phyloP scores from a whole-genome alignment of 768 basidiomycete genomes.

The Kwoniella botswanensis region DNA sequence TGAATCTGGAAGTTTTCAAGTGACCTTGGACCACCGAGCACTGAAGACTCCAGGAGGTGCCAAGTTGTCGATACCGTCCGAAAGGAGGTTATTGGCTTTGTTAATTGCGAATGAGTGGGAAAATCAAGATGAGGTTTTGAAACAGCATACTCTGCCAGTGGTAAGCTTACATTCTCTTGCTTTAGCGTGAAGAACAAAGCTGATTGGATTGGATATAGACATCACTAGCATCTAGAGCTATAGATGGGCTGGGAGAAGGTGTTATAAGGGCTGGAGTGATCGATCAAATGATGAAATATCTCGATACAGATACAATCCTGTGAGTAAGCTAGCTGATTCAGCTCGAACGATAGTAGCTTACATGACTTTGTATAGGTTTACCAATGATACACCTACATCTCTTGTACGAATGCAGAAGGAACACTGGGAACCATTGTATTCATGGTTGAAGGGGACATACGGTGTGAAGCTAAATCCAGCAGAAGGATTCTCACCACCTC shows the following conservation, averaged over 20 bases:
- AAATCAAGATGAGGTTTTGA: constrained; percentile 80
- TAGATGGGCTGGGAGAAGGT: constrained; percentile 73
- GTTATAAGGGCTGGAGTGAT: constrained; percentile 68
- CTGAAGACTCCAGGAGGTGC: constrained; percentile 90
- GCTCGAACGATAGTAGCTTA: neutral
- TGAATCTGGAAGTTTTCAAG: constrained; percentile 59
- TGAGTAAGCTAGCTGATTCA: constrained; percentile 23
- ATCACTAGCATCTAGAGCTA: constrained; percentile 83
- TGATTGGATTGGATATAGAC: constrained; percentile 65
- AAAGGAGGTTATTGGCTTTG: constrained; percentile 74
- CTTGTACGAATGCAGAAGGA: constrained; percentile 76
- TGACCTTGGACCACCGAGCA: constrained; percentile 80
- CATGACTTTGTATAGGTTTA: constrained; percentile 67
- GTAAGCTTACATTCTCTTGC: constrained; percentile 60
- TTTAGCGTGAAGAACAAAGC: neutral
- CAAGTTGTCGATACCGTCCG: constrained; percentile 70
- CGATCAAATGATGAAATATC: constrained; percentile 74
- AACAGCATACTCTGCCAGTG: constrained; percentile 89
- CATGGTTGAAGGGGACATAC: constrained; percentile 75
- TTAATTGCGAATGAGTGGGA: constrained; percentile 97
- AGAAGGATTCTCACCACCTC: constrained; percentile 71
- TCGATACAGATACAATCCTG: constrained; percentile 83
- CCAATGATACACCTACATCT: constrained; percentile 74
- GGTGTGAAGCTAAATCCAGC: constrained; percentile 71
- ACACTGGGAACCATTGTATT: constrained; percentile 86